Percentiles rank a stretch among this genome's conserved stretches.
These are phyloP conservation scores for Ophiognomonia clavigignenti-juglandacearum DNA, from an alignment of 2,329 filamentous ascomycete species.

Conservation along the genomic window DNA sequence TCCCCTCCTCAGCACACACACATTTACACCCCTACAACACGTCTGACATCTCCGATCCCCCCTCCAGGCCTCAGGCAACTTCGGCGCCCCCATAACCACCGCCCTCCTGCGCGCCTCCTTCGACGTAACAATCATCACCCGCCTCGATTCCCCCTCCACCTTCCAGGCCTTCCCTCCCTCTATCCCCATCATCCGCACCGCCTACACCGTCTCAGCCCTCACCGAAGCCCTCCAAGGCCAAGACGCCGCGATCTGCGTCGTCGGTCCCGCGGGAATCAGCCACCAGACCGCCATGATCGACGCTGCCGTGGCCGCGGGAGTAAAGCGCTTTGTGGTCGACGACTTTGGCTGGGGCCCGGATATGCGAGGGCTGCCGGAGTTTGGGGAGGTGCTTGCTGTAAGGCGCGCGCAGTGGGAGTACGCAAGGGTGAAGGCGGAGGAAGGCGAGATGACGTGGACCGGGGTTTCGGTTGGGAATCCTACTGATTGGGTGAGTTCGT, in stretches of 20 bases:
- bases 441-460: conserved; percentile 24
- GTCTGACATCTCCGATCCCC: not conserved
- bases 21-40: not conserved
- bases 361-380: conserved; percentile 21
- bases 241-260: conserved; percentile 24
- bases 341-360: conserved; percentile 23
- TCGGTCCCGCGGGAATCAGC: conserved; percentile 20
- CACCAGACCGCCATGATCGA: conserved; percentile 22
- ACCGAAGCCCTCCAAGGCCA: conserved; percentile 21
- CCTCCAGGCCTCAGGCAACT: conserved; percentile 24
- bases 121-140: conserved; percentile 31
- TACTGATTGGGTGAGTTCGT: conserved; percentile 25
- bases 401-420: conserved; percentile 21
- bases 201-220: conserved; percentile 17
- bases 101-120: conserved; percentile 22
- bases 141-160: conserved; percentile 21
- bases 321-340: conserved; percentile 24
- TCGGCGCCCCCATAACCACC: conserved; percentile 24
- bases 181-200: conserved; percentile 15
- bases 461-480: conserved; percentile 26
- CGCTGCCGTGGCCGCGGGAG: conserved; percentile 25
- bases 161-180: conserved; percentile 19
- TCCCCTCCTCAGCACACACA: no score
- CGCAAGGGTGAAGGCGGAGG: conserved; percentile 18
- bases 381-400: conserved; percentile 17